A percentile compares a stretch with the other conserved stretches of the same genome.
Evolutionary conservation across 1,284 basidiomycete species (phyloP).

Genomic region (Cutaneotrichosporon sp.): DNA sequence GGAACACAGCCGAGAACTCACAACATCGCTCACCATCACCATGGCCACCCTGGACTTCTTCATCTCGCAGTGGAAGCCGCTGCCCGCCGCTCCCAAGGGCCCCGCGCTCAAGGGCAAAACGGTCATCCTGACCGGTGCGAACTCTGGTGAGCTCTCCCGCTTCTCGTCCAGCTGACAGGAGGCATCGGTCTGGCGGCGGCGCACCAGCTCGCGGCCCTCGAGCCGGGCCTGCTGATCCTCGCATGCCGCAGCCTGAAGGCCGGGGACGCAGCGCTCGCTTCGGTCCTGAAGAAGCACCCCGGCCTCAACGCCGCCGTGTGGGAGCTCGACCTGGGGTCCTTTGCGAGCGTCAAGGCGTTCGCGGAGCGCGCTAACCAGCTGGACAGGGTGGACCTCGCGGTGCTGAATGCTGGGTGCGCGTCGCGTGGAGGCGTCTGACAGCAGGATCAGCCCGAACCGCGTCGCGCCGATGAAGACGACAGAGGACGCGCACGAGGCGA

Average conservation of each 20-base stretch:
- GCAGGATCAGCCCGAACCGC: not conserved
- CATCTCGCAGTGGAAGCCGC: not conserved
- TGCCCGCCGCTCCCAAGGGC: not conserved
- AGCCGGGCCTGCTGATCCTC: conserved; percentile 26
- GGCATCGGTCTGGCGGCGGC: conserved; percentile 28
- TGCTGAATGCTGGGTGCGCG: conserved; percentile 21
- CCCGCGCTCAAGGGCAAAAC: conserved; percentile 17
- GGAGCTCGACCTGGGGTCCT: conserved; percentile 21
- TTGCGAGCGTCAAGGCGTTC: conserved; percentile 19
- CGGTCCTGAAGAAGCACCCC: conserved; percentile 15
- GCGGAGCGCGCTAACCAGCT: conserved; percentile 4
- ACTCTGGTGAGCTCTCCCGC: conserved; percentile 18
- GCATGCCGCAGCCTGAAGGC: conserved; percentile 23
- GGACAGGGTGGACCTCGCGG: conserved; percentile 8
- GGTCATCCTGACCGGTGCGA: conserved; percentile 31
- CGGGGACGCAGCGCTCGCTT: conserved; percentile 14
- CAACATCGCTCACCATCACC: not conserved
- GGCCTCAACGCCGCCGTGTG: conserved; percentile 21
- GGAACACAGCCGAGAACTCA: no score
- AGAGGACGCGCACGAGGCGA: conserved; percentile 19
- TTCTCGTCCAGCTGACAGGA: not conserved
- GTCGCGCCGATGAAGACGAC: not conserved
- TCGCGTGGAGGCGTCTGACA: not conserved
- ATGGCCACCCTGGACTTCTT: not conserved
- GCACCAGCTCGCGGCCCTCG: conserved; percentile 17